phyloP scores from a whole-genome alignment of 345 rosid genomes.

The Rubroshorea leprosula region DNA sequence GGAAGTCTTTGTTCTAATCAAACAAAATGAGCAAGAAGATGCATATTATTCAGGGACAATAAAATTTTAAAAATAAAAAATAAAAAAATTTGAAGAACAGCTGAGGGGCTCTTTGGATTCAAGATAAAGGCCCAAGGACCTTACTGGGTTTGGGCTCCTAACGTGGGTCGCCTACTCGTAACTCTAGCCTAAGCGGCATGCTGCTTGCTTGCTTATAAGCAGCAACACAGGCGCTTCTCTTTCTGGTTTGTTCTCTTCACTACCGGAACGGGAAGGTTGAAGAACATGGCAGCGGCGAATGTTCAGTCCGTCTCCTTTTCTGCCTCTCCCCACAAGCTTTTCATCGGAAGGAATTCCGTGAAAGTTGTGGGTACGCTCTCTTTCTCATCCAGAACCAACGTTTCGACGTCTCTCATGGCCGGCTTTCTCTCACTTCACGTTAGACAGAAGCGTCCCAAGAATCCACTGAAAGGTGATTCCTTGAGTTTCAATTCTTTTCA shows the following conservation, averaged over 20 bases:
- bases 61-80: too few species aligned
- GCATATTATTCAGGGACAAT: too few species aligned
- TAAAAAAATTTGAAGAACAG: too few species aligned
- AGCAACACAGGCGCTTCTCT: background rate
- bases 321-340: slow-evolving; percentile 24
- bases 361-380: slow-evolving; percentile 27
- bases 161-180: too few species aligned
- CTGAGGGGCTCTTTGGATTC: too few species aligned
- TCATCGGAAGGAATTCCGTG: slow-evolving; percentile 19
- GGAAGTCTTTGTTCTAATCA: too few species aligned
- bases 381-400: slow-evolving; percentile 30
- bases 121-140: too few species aligned
- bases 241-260: background rate
- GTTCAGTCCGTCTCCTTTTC: too few species aligned
- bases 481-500: slow-evolving; percentile 9
- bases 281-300: background rate
- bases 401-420: slow-evolving; percentile 10
- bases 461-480: slow-evolving; percentile 45
- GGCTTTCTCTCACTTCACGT: slow-evolving; percentile 30
- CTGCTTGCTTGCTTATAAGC: background rate
- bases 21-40: too few species aligned
- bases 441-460: slow-evolving; percentile 28
- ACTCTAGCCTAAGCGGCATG: too few species aligned
- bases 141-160: too few species aligned
- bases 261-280: too few species aligned